Evolutionary conservation across 768 basidiomycete genomes (phyloP).

Genomic region (Roridomyces roridus): DNA sequence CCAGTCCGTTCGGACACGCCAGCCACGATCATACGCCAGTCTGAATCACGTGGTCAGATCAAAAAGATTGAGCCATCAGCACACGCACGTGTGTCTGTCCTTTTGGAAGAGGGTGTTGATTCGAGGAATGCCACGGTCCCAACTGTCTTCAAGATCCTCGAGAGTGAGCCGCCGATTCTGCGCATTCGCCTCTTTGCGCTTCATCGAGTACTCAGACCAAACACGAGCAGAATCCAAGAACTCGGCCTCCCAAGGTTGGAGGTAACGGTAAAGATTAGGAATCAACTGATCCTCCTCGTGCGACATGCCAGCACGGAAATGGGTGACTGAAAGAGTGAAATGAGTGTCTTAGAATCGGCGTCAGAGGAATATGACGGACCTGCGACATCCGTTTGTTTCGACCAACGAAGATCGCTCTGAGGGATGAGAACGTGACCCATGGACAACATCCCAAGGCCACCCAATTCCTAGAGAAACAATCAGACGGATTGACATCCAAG

Average conservation of each 20-base stretch:
- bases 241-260: slow-evolving; percentile 97
- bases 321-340: slow-evolving; percentile 67
- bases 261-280: slow-evolving; percentile 95
- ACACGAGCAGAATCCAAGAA: slow-evolving; percentile 98
- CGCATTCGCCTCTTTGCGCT: slow-evolving; percentile 98
- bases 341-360: not conserved
- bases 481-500: not conserved
- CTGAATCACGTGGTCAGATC: slow-evolving; percentile 39
- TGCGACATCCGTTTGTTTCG: slow-evolving; percentile 96
- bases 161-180: slow-evolving; percentile 96
- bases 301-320: slow-evolving; percentile 99
- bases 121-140: slow-evolving; percentile 98
- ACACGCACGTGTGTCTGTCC: slow-evolving; percentile 85
- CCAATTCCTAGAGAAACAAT: slow-evolving; percentile 69
- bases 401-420: slow-evolving; percentile 97
- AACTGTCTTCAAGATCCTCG: slow-evolving; percentile 97
- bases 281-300: slow-evolving; percentile 95
- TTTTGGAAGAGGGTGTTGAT: slow-evolving; percentile 99
- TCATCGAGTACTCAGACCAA: slow-evolving; percentile 99
- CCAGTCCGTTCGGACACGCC: slow-evolving; percentile 98
- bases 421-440: slow-evolving; percentile 99
- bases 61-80: not conserved
- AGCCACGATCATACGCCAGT: slow-evolving; percentile 97
- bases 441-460: slow-evolving; percentile 97
- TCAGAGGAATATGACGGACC: slow-evolving; percentile 46